Evolutionary conservation across 495 filamentous ascomycete genomes (phyloP).

Genomic region (Hyaloscypha hepaticicola): DNA sequence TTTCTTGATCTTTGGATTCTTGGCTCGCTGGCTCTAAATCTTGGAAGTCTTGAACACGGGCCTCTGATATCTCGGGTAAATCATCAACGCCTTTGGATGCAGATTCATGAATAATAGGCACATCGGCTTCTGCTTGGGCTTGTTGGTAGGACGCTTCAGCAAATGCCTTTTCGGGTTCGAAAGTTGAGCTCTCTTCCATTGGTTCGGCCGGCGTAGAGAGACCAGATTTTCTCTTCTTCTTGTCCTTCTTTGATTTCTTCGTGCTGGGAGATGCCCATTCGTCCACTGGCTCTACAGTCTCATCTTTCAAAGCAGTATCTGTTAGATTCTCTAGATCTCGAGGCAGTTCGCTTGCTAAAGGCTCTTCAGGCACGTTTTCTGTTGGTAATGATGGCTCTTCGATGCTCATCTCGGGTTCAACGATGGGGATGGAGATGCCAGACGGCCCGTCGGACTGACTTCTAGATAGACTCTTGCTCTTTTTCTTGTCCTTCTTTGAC

Average conservation of each 20-base stretch:
- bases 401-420: background rate
- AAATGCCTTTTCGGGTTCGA: background rate
- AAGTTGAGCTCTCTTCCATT: background rate
- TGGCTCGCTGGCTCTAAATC: background rate
- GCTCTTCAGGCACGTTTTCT: background rate
- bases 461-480: conserved; percentile 12
- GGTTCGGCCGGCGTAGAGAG: conserved; percentile 15
- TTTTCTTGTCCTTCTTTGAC: conserved; percentile 30
- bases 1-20: conserved; percentile 13
- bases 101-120: conserved; percentile 27
- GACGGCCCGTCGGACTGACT: conserved; percentile 2
- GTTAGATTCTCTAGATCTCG: conserved; percentile 7
- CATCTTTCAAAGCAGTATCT: background rate
- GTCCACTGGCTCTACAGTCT: conserved; percentile 2
- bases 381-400: background rate
- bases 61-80: background rate
- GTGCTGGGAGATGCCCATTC: conserved; percentile 6
- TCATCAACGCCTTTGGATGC: conserved; percentile 26
- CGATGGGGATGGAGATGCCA: conserved; percentile 8
- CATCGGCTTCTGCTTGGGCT: conserved; percentile 3
- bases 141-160: background rate
- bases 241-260: conserved; percentile 32
- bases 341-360: background rate
- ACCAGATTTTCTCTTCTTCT: conserved; percentile 28
- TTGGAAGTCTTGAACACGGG: background rate